These are phyloP conservation scores for Fennellomyces sp. DNA, from an alignment of 371 early-diverging fungal species.

Conservation along the genomic window DNA sequence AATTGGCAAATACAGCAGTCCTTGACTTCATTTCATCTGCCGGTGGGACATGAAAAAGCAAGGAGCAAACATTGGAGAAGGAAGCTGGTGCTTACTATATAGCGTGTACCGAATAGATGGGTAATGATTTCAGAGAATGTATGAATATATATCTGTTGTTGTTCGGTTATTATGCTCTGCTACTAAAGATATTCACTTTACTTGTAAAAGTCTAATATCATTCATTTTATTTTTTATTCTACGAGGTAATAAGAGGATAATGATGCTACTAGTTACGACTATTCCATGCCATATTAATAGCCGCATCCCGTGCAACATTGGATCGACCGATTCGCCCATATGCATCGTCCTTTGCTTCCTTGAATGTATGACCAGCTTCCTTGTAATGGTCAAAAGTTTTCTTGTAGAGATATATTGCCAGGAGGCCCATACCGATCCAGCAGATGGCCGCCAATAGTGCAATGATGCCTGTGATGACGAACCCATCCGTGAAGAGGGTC, in stretches of 20 bases:
- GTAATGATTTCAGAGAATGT: no score
- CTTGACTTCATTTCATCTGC: no score
- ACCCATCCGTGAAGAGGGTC: slow-evolving; percentile 68
- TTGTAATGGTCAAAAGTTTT: slow-evolving; percentile 76
- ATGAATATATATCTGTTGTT: no score
- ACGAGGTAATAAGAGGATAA: not conserved
- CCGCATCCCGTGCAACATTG: slow-evolving; percentile 48
- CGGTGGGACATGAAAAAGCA: no score
- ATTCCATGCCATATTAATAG: slow-evolving; percentile 56
- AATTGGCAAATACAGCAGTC: no score
- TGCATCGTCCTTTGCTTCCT: slow-evolving; percentile 83
- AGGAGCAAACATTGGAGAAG: no score
- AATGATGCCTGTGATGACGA: slow-evolving; percentile 69
- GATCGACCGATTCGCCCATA: slow-evolving; percentile 53
- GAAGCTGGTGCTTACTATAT: no score
- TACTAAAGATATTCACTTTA: no score
- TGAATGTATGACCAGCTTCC: slow-evolving; percentile 81
- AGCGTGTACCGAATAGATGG: no score
- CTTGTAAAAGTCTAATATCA: no score
- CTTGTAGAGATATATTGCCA: slow-evolving; percentile 64
- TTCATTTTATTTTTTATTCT: not conserved
- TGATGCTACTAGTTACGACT: slow-evolving; percentile 22
- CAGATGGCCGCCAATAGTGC: slow-evolving; percentile 70
- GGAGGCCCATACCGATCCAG: slow-evolving; percentile 65
- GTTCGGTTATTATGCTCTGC: no score